Evolutionary conservation across 2,329 filamentous ascomycete genomes (phyloP), one percentile per base, ranked within the genome.

Genomic region (Ascochyta fabae): DNA sequence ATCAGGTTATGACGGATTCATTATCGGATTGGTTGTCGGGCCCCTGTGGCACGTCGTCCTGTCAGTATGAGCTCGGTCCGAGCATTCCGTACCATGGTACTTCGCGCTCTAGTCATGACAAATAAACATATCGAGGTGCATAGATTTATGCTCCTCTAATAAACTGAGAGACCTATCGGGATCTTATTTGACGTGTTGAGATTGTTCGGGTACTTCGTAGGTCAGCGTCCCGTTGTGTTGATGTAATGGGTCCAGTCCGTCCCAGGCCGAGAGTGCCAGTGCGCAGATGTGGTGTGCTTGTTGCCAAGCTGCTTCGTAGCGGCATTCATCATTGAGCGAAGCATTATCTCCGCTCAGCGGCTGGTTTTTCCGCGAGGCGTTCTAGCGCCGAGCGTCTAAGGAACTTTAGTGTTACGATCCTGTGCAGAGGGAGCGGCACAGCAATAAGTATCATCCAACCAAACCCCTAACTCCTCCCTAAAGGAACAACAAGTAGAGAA

Each of bases 131-230:
- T 54, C 43, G 64, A 57, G 66, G 47, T 42, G 66, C 55, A 65
- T 72, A 69, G 72, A 73, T 74, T 73, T 71, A 72, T 69, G 64
- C 61, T 60, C 55, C 60, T 64, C 66, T 50, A 58, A 71, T 31
- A 31, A 58, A 56, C 33, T 23, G 51, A 35, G 22, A 10, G 48
- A 33, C 9, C 31, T n/a, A 2, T 19, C 13, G 13, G 13, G 6
- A 13, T 24, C 12, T n/a, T 48, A 12, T 31, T 15, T 6, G 4
- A 16, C 4, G 16, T 40, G 8, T 39, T 19, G 16, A 16, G 15
- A 10, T 36, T 9, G 1, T n/a, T 13, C 12, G 12, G 13, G 22
- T 8, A 23, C 16, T 22, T 24, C 8, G 22, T 9, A 24, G 22
- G 23, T 27, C 4, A 34, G 23, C 22, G 23, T 16, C 27, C 19